A percentile compares a stretch with the other conserved stretches of the same genome.
Evolutionary conservation across 352 stramenopile genomes (phyloP).

Genomic region (Phytophthora podocarpi): DNA sequence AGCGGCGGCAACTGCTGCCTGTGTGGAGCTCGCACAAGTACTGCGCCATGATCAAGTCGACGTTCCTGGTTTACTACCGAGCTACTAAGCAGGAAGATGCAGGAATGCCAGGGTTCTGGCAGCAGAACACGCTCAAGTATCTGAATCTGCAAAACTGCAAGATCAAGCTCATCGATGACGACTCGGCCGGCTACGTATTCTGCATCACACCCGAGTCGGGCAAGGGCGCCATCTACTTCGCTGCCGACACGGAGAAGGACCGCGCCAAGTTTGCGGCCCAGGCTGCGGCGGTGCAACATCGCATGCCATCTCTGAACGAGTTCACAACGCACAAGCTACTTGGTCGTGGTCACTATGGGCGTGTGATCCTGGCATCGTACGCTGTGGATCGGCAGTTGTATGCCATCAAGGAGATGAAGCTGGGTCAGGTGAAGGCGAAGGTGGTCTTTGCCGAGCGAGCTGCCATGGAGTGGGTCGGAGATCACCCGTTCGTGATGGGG

Average conservation of each 20-base stretch:
- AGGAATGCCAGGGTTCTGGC: conserved; percentile 19
- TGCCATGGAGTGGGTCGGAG: conserved; percentile 84
- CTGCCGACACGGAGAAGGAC: conserved; percentile 85
- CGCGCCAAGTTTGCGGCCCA: conserved; percentile 77
- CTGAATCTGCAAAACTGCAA: conserved; percentile 78
- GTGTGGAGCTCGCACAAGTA: conserved; percentile 89
- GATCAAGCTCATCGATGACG: conserved; percentile 81
- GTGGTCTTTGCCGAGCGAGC: conserved; percentile 85
- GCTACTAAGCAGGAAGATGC: conserved; percentile 62
- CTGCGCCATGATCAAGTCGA: conserved; percentile 89
- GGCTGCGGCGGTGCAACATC: conserved; percentile 62
- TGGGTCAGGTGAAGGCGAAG: conserved; percentile 86
- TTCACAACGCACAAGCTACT: conserved; percentile 87
- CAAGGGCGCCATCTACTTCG: conserved; percentile 74
- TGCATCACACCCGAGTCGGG: conserved; percentile 71
- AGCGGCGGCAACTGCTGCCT: conserved; percentile 77
- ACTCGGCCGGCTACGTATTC: conserved; percentile 81
- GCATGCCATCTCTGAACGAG: conserved; percentile 55
- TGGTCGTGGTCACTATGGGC: conserved; percentile 84
- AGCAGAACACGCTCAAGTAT: conserved; percentile 65
- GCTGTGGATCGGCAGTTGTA: conserved; percentile 61
- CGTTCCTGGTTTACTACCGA: conserved; percentile 85
- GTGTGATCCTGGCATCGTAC: conserved; percentile 70
- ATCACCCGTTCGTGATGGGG: conserved; percentile 97
- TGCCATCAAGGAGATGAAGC: conserved; percentile 91